Conservation (phyloP, 305 asterid genomes). For the Fraxinus albicans region DNA sequence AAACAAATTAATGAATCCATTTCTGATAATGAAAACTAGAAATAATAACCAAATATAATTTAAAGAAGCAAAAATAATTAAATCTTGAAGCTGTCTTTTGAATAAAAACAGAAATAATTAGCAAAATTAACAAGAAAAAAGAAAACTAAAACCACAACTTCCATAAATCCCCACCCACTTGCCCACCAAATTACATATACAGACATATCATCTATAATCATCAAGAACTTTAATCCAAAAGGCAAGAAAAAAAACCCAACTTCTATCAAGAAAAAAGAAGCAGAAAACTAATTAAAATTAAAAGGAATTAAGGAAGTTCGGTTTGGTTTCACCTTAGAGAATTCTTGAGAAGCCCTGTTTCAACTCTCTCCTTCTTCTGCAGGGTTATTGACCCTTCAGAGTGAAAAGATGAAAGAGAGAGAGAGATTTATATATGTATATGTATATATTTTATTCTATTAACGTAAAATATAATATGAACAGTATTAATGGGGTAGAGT, state of each 20-base stretch:
- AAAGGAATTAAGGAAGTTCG: not conserved
- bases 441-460: not conserved
- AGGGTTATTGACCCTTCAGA: constrained; percentile 21
- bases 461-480: not conserved
- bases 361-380: constrained; percentile 25
- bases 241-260: not conserved
- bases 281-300: not conserved
- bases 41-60: constrained; percentile 5
- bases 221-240: constrained; percentile 5
- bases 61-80: not conserved
- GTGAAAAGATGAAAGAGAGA: constrained; percentile 20
- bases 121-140: not conserved
- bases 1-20: constrained; percentile 12
- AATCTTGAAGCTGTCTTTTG: not conserved
- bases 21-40: constrained; percentile 13
- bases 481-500: constrained; percentile 11
- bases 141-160: not conserved
- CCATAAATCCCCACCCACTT: not conserved
- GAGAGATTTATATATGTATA: constrained; percentile 12
- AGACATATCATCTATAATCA: not conserved
- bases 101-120: constrained; percentile 11
- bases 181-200: not conserved
- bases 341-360: constrained; percentile 6
- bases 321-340: constrained; percentile 14
- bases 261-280: not conserved